phyloP scores from a whole-genome alignment of 176 grass and related monocot species.

The Musa acuminata region DNA sequence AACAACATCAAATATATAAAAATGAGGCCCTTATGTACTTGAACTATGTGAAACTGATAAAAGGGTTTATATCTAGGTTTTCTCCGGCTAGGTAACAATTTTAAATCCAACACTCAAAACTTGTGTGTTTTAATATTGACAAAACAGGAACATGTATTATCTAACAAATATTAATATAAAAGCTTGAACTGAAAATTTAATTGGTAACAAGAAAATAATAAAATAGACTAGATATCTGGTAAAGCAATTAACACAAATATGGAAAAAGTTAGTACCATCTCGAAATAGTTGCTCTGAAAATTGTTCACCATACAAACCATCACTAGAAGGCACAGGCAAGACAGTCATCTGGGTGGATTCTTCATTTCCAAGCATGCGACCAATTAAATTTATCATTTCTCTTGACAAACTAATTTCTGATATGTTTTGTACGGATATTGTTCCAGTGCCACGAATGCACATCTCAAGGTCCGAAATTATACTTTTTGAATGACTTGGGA shows the following conservation, averaged over 20 bases:
- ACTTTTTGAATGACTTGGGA: conserved; percentile 22
- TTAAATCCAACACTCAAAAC: no score
- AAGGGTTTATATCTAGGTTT: no score
- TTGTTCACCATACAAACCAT: conserved; percentile 36
- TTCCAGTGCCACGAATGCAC: conserved; percentile 25
- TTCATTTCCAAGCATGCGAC: conserved; percentile 28
- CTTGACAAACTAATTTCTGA: conserved; percentile 36
- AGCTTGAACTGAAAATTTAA: no score
- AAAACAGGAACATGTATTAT: no score
- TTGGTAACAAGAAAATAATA: neutral
- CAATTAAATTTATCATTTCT: conserved; percentile 31
- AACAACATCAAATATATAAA: no score
- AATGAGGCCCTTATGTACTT: no score
- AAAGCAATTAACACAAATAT: neutral
- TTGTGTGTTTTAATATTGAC: no score
- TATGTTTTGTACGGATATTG: conserved; percentile 9
- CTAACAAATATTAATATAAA: no score
- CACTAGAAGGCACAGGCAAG: conserved; percentile 10
- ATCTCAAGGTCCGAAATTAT: conserved; percentile 27
- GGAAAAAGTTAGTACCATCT: conserved; percentile 26
- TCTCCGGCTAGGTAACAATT: no score
- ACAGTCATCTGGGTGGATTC: conserved; percentile 19
- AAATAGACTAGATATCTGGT: neutral
- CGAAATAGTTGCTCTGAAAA: conserved; percentile 38
- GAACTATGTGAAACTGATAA: no score